phyloP scores from a whole-genome alignment of 768 basidiomycete species.

The Boletus pseudopeckii region DNA sequence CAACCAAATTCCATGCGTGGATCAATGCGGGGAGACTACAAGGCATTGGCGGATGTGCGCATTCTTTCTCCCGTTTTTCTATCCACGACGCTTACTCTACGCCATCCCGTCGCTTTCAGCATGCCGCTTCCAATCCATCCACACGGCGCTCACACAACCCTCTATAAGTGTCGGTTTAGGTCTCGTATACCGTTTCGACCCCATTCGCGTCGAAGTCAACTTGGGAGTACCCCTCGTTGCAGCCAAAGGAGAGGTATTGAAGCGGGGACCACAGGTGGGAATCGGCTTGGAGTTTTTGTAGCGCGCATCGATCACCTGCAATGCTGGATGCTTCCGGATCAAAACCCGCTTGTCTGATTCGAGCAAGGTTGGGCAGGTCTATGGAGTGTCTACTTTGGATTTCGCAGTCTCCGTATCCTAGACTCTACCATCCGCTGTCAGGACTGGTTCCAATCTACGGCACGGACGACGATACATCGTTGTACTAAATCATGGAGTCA shows the following conservation, averaged over 20 bases:
- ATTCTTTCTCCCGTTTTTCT: not conserved
- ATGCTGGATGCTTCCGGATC: slow-evolving; percentile 4
- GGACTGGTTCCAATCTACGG: not conserved
- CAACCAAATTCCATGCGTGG: slow-evolving; percentile 76
- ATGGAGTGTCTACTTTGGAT: not conserved
- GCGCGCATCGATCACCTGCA: not conserved
- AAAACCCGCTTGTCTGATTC: not conserved
- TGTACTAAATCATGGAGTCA: not conserved
- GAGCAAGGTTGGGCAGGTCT: not conserved
- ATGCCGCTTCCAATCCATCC: slow-evolving; percentile 7
- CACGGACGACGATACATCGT: not conserved
- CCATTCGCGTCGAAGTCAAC: slow-evolving; percentile 84
- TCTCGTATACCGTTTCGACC: slow-evolving; percentile 78
- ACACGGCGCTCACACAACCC: slow-evolving; percentile 31
- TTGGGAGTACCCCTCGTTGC: slow-evolving; percentile 79
- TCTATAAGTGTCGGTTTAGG: slow-evolving; percentile 81
- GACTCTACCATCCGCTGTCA: no score
- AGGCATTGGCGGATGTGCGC: slow-evolving; percentile 53
- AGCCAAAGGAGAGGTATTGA: slow-evolving; percentile 59
- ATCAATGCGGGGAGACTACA: slow-evolving; percentile 79
- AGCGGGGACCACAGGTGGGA: slow-evolving; percentile 76
- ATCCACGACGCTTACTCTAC: not conserved
- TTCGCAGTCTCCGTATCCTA: not conserved
- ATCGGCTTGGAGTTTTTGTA: slow-evolving; percentile 78
- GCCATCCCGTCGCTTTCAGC: not conserved